Base-by-base conservation (phyloP, 352 stramenopile species). In the Phytophthora pluvialis region DNA sequence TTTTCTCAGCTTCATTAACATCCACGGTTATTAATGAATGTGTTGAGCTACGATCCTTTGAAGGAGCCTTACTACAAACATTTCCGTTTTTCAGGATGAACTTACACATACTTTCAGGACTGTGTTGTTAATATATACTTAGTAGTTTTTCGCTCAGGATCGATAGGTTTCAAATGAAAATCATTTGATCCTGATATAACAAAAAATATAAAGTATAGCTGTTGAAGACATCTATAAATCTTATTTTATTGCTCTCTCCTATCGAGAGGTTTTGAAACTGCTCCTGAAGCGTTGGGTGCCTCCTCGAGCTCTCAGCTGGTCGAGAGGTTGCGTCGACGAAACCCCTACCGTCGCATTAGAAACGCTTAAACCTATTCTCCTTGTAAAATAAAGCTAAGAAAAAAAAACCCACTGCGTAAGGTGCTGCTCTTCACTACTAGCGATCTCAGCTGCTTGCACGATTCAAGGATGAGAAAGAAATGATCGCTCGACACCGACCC, bases 311-410 rank as follows among this genome's bases (percentile, higher is more conserved):
- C 21, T 21, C 21, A 21, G 21, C 21, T 21, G 21, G 21, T 21
- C 21, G 21, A 21, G 21, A 21, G 21, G 21, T 35, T 35, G 31
- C 3, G 31, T 35, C 31, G 31, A 11, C 3, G 10, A 35, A 35
- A 11, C 10, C 31, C 1, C 10, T 35, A 11, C 2, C 31, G 26
- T 45, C 11, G 39, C 39, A 47, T 47, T 47, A 47, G 21, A 47
- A 47, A 47, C 40, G 40, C 2, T 47, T 47, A 31, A n/a, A 15
- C 40, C 40, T 47, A 47, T n/a, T 47, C 40, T 31, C 40, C 16
- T 47, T 47, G n/a, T 47, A 3, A 47, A 47, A 47, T 47, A 47
- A 31, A 8, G 40, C 3, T 47, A 47, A 47, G n/a, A 47, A 47
- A 47, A 47, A 11, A 35, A 35, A 35, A 35, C 31, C n/a, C n/a